Conservation (phyloP, 2,329 filamentous ascomycete genomes). For the Verruconis gallopava region DNA sequence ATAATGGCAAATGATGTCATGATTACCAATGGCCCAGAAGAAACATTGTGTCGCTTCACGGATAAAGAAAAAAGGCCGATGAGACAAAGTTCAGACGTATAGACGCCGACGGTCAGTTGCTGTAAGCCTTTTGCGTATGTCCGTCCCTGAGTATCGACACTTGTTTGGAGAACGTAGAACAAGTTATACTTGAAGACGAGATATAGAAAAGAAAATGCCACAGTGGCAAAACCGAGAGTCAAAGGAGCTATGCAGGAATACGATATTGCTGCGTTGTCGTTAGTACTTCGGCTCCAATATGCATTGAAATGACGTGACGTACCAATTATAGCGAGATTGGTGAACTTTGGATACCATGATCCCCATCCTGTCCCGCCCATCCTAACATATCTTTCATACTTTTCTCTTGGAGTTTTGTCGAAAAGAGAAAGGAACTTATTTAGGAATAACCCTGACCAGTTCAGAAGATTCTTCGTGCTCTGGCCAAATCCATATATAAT, state of each 20-base stretch:
- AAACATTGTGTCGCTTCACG: slow-evolving; percentile 1
- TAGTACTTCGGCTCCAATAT: neutral
- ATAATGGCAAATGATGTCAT: slow-evolving; percentile 27
- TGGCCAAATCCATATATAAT: slow-evolving; percentile 80
- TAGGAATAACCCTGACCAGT: slow-evolving; percentile 59
- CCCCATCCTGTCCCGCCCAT: slow-evolving; percentile 26
- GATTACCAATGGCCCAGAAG: slow-evolving; percentile 26
- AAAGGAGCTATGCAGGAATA: slow-evolving; percentile 13
- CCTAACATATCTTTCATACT: slow-evolving; percentile 22
- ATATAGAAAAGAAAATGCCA: slow-evolving; percentile 10
- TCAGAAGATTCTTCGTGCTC: slow-evolving; percentile 60
- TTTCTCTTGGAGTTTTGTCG: slow-evolving; percentile 52
- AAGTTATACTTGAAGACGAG: slow-evolving; percentile 10
- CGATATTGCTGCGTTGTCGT: slow-evolving; percentile 9
- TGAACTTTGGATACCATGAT: slow-evolving; percentile 27
- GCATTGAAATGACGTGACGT: slow-evolving; percentile 20
- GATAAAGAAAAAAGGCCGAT: slow-evolving; percentile 15
- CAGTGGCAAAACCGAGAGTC: slow-evolving; percentile 11
- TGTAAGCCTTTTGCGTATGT: slow-evolving; percentile 10
- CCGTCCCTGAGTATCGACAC: slow-evolving; percentile 11
- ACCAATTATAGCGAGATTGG: slow-evolving; percentile 29
- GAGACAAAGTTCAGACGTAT: slow-evolving; percentile 10
- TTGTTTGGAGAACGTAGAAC: slow-evolving; percentile 7
- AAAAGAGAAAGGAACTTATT: slow-evolving; percentile 63
- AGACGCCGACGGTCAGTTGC: slow-evolving; percentile 10